Evolutionary conservation across 1,284 basidiomycete species (phyloP).

Genomic region (Cryptococcus sp.): DNA sequence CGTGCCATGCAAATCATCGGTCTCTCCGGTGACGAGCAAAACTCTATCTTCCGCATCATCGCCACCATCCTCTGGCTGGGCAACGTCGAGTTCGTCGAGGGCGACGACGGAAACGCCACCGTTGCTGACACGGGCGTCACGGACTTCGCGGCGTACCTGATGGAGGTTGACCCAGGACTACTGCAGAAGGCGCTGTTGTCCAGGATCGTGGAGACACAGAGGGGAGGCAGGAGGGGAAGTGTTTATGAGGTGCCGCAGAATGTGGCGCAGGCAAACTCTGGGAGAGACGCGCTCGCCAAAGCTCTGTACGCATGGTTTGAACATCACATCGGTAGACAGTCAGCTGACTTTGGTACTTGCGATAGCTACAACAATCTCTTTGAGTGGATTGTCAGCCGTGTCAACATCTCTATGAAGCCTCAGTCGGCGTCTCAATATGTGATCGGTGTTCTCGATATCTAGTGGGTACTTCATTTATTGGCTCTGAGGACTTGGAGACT

Average conservation of each 20-base stretch:
- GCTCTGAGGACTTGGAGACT: not conserved
- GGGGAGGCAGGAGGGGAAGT: slow-evolving; percentile 80
- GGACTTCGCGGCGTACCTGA: slow-evolving; percentile 91
- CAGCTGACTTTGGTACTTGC: too few species aligned
- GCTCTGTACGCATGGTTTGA: slow-evolving; percentile 57
- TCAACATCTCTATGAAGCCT: slow-evolving; percentile 95
- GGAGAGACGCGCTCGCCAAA: slow-evolving; percentile 89
- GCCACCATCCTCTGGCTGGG: slow-evolving; percentile 94
- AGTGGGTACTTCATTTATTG: too few species aligned
- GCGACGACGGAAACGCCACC: slow-evolving; percentile 81
- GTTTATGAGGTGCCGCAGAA: slow-evolving; percentile 97
- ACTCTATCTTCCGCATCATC: slow-evolving; percentile 89
- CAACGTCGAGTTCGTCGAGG: slow-evolving; percentile 85
- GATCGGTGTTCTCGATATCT: slow-evolving; percentile 97
- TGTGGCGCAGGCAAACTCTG: slow-evolving; percentile 81
- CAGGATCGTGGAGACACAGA: slow-evolving; percentile 86
- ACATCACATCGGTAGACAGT: not conserved
- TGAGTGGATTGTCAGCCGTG: slow-evolving; percentile 97
- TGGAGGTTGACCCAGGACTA: slow-evolving; percentile 75
- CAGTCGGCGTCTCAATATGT: slow-evolving; percentile 71
- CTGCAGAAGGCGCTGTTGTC: slow-evolving; percentile 84
- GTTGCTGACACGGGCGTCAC: slow-evolving; percentile 84
- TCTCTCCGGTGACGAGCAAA: slow-evolving; percentile 76
- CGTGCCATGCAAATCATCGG: slow-evolving; percentile 94
- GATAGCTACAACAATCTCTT: slow-evolving; percentile 88